A percentile compares a stretch with the other conserved stretches of the same genome.
These are phyloP conservation scores for Diplodia sapinea DNA, from an alignment of 2,329 filamentous ascomycete genomes.

Conservation along the genomic window DNA sequence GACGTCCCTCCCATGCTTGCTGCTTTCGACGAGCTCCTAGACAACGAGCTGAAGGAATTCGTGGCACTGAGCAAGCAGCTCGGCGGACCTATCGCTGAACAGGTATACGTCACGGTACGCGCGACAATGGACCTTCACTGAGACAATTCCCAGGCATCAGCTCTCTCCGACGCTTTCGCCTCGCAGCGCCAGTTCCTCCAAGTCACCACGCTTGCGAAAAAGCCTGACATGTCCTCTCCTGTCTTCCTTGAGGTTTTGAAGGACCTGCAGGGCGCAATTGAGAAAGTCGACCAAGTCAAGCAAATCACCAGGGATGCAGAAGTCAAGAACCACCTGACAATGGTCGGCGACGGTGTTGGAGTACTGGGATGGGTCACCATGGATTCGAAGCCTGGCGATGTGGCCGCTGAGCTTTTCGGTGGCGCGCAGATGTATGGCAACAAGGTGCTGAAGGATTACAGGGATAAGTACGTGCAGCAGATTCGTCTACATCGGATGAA, in stretches of 20 bases:
- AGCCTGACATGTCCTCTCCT: slow-evolving; percentile 76
- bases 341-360: slow-evolving; percentile 88
- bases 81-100: slow-evolving; percentile 78
- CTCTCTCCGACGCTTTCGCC: slow-evolving; percentile 71
- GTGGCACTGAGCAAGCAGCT: slow-evolving; percentile 77
- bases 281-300: slow-evolving; percentile 78
- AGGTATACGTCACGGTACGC: slow-evolving; percentile 59
- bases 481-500: background rate
- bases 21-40: slow-evolving; percentile 83
- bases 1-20: slow-evolving; percentile 68
- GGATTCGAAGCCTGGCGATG: slow-evolving; percentile 78
- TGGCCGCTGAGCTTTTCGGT: slow-evolving; percentile 80
- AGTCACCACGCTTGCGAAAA: slow-evolving; percentile 88
- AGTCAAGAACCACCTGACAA: slow-evolving; percentile 80
- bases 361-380: slow-evolving; percentile 90
- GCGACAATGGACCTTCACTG: background rate
- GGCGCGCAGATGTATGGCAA: slow-evolving; percentile 95
- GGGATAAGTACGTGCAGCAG: slow-evolving; percentile 67
- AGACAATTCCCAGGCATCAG: slow-evolving; percentile 54
- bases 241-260: slow-evolving; percentile 79
- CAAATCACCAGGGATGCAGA: slow-evolving; percentile 79
- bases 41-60: slow-evolving; percentile 76
- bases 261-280: slow-evolving; percentile 82
- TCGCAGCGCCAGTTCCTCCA: slow-evolving; percentile 88
- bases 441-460: slow-evolving; percentile 87